These are phyloP conservation scores for Wallacemonas sp. DNA, from an alignment of 208 protist genomes.

Conservation along the genomic window DNA sequence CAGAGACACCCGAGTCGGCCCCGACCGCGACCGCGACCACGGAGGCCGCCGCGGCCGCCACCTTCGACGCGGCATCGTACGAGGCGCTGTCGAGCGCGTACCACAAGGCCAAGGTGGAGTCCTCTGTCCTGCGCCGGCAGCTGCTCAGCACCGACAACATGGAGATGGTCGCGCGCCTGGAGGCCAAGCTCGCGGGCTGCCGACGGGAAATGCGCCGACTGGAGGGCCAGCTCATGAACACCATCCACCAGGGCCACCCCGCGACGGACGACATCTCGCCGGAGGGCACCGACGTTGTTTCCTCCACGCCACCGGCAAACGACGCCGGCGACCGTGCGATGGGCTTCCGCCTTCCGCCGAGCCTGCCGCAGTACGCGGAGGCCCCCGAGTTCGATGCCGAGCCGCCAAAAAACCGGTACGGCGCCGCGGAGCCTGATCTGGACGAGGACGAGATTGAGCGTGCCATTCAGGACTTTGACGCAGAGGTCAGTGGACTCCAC, in stretches of 20 bases:
- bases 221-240: conserved; percentile 58
- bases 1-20: conserved; percentile 9
- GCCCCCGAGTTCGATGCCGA: conserved; percentile 39
- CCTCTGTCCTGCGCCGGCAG: conserved; percentile 76
- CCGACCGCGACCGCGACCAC: neutral
- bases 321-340: neutral
- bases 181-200: conserved; percentile 50
- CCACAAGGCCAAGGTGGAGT: conserved; percentile 86
- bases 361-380: conserved; percentile 40
- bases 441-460: conserved; percentile 40
- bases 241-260: conserved; percentile 43
- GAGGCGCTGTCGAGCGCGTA: conserved; percentile 75
- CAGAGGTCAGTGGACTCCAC: conserved; percentile 33
- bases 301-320: conserved; percentile 2
- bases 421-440: conserved; percentile 36
- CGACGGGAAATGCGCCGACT: conserved; percentile 60
- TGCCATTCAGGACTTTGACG: conserved; percentile 13
- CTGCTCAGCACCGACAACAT: conserved; percentile 70
- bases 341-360: conserved; percentile 25
- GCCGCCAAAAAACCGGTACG: conserved; percentile 45
- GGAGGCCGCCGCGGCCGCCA: conserved; percentile 21
- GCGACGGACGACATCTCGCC: conserved; percentile 4
- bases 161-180: conserved; percentile 62
- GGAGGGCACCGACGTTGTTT: neutral
- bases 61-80: conserved; percentile 53